phyloP scores from a whole-genome alignment of 768 basidiomycete genomes.

The Xerocomus brunneocitrinus region DNA sequence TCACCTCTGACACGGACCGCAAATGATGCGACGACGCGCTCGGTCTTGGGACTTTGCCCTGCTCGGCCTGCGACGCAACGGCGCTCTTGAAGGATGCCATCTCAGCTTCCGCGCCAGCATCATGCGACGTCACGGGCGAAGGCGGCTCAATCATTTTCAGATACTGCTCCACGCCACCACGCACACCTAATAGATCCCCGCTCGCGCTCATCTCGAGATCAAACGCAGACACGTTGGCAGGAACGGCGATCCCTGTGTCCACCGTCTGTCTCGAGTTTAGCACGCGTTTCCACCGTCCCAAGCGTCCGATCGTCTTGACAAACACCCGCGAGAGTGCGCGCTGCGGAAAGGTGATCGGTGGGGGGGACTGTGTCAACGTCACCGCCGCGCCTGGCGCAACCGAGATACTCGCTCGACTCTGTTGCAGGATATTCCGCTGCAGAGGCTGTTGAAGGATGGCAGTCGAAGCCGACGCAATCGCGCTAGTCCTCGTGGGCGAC shows the following conservation, averaged over 20 bases:
- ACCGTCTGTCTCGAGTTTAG: slow-evolving; percentile 45
- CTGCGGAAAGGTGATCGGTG: slow-evolving; percentile 45
- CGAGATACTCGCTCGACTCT: slow-evolving; percentile 35
- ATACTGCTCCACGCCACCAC: slow-evolving; percentile 64
- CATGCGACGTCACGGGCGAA: slow-evolving; percentile 15
- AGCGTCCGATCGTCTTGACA: slow-evolving; percentile 74
- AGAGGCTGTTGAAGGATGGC: slow-evolving; percentile 63
- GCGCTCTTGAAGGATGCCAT: neutral
- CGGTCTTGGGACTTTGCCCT: slow-evolving; percentile 6
- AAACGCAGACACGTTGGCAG: slow-evolving; percentile 60
- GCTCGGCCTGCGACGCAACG: neutral
- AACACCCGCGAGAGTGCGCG: slow-evolving; percentile 69
- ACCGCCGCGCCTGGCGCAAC: slow-evolving; percentile 20
- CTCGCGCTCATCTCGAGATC: slow-evolving; percentile 61
- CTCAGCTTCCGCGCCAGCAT: slow-evolving; percentile 3
- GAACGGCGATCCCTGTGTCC: slow-evolving; percentile 33
- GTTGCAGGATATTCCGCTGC: slow-evolving; percentile 47
- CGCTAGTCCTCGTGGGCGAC: slow-evolving; percentile 39
- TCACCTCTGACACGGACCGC: slow-evolving; percentile 30
- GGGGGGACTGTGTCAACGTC: slow-evolving; percentile 31
- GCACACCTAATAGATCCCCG: slow-evolving; percentile 55
- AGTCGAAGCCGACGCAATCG: slow-evolving; percentile 52
- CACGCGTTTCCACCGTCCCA: slow-evolving; percentile 81
- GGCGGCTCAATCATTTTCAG: slow-evolving; percentile 50
- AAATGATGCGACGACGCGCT: slow-evolving; percentile 16